Evolutionary conservation across 1,284 basidiomycete genomes (phyloP).

Genomic region (Ceratobasidium sp.): DNA sequence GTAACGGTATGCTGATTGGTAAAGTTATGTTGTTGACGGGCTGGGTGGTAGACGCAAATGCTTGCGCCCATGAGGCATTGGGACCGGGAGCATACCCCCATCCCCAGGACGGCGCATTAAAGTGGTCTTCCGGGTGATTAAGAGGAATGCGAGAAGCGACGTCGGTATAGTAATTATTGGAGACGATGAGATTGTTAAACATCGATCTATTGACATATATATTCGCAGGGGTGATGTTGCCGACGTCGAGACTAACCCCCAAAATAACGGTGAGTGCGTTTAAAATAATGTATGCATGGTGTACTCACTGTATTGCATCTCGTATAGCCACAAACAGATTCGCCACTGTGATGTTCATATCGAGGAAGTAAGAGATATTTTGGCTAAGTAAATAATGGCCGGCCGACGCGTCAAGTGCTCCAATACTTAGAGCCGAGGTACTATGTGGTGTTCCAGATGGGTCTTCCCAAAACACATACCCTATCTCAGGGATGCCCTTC

Average conservation of each 20-base stretch:
- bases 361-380: neutral
- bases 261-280: too few species aligned
- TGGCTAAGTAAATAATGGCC: neutral
- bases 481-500: neutral
- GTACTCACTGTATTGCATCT: conserved; percentile 24
- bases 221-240: neutral
- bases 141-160: neutral
- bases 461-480: neutral
- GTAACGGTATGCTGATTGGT: neutral
- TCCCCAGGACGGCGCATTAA: neutral
- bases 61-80: conserved; percentile 14
- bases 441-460: neutral
- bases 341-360: conserved; percentile 1
- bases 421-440: neutral
- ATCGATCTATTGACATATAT: conserved; percentile 2
- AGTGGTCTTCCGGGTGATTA: neutral
- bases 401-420: neutral
- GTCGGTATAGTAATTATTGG: neutral
- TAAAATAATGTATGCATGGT: neutral
- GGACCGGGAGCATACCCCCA: neutral
- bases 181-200: neutral
- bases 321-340: conserved; percentile 8
- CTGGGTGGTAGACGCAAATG: neutral
- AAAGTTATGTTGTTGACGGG: conserved; percentile 23
- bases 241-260: conserved; percentile 1